Evolutionary conservation across 2,329 filamentous ascomycete genomes (phyloP), one percentile per base, ranked within the genome.

Genomic region (Tolypocladium endophyticum): DNA sequence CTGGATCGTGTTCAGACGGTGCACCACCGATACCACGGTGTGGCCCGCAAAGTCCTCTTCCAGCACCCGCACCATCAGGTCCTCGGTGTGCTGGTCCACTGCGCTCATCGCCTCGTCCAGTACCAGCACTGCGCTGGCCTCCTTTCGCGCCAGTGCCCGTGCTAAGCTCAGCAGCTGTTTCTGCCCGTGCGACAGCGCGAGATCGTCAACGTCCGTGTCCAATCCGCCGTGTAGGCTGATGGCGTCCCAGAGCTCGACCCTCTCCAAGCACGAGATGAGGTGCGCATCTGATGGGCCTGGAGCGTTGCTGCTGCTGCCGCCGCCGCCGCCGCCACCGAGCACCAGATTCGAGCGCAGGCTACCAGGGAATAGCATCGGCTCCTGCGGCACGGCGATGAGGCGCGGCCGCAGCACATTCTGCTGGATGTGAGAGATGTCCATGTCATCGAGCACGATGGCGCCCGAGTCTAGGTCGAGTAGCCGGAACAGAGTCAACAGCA

Each of bases 11-110:
- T 74, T 70, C 36, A 79, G 64, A 16, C 74, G 70, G 60, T 79
- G 77, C 20, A 71, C 72, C 1, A 78, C 71, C 63, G 74, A 75
- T 28, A 78, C 64, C 20, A 88, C 78, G 0, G 87, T 89, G 63
- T 74, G 74, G 11, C 59, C 63, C 5, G 58, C 62, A 61, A 77
- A 75, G 61, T 75, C 72, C 18, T 64, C 58, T 16, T 63, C 59
- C 43, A 76, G 71, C 3, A 74, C 69, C 53, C 64, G 61, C 62
- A 72, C 70, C 70, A 77, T 75, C 18, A 65, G 59, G 38, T 68
- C 64, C 56, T 76, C 74, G 2, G 74, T 76, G n/a, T 71, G 67
- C 30, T 67, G 55, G 56, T 77, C 75, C 8, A 77, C 70, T 43
- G 47, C 60, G 60, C 63, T 63, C 23, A 71, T 74, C 4, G 73